Percentiles rank a stretch among this genome's conserved stretches.
These are phyloP conservation scores for Echinosophora koreensis DNA, from an alignment of 306 rosid species.

Conservation along the genomic window DNA sequence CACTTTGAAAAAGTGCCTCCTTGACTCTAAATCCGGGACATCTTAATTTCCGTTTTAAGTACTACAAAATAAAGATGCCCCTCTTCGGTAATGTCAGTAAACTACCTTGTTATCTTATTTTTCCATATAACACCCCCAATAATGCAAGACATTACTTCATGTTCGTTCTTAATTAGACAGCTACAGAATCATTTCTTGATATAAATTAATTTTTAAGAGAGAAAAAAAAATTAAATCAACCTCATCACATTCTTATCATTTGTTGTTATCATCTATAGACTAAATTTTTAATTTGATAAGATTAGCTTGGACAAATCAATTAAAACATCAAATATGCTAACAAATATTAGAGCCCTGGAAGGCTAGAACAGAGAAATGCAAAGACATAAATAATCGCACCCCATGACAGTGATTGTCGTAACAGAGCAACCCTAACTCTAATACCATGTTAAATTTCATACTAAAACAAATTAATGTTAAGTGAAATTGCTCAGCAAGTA, in stretches of 20 bases:
- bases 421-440: no score
- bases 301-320: not conserved
- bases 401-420: no score
- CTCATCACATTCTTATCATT: not conserved
- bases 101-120: not conserved
- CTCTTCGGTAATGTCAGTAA: constrained; percentile 12
- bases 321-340: not conserved
- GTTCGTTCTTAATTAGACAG: not conserved
- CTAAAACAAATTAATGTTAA: no score
- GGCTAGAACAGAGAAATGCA: not conserved
- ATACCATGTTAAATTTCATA: no score
- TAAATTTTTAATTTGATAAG: not conserved
- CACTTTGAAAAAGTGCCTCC: constrained; percentile 36
- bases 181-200: not conserved
- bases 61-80: constrained; percentile 2
- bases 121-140: constrained; percentile 18
- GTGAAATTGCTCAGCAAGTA: no score
- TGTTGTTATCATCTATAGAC: constrained; percentile 4
- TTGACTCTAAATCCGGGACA: constrained; percentile 34
- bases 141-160: constrained; percentile 26
- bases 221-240: not conserved
- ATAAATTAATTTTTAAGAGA: not conserved
- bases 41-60: constrained; percentile 28
- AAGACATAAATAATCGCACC: not conserved
- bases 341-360: not conserved